These are phyloP conservation scores for Trichoderma pleuroti DNA, from an alignment of 2,329 filamentous ascomycete genomes.

Conservation along the genomic window DNA sequence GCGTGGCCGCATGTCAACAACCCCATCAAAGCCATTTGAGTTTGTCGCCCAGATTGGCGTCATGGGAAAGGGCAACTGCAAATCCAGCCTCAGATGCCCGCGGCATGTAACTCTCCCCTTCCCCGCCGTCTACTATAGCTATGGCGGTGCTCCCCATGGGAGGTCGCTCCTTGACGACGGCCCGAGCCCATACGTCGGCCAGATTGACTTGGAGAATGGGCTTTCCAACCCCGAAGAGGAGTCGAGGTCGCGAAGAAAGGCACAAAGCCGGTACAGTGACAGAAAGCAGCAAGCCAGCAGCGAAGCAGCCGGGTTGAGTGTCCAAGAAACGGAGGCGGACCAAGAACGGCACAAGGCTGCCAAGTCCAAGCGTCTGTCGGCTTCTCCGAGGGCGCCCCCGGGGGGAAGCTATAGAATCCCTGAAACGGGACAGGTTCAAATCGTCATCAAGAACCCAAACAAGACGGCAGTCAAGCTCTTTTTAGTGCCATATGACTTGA, in stretches of 20 bases:
- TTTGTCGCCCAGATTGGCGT: conserved; percentile 96
- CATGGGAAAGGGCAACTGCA: conserved; percentile 83
- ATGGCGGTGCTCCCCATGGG: conserved; percentile 64
- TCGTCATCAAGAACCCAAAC: conserved; percentile 97
- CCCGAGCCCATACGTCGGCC: conserved; percentile 92
- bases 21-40: conserved; percentile 84
- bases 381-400: conserved; percentile 58
- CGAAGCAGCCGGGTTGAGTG: conserved; percentile 1
- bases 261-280: conserved; percentile 44
- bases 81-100: conserved; percentile 77
- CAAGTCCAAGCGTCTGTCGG: conserved; percentile 52
- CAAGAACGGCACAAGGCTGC: conserved; percentile 27
- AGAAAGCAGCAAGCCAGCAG: conserved; percentile 30
- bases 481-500: conserved; percentile 85
- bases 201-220: conserved; percentile 84
- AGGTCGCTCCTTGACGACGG: conserved; percentile 70
- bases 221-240: conserved; percentile 54
- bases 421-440: conserved; percentile 88
- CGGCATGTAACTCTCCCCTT: conserved; percentile 88
- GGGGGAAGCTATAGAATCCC: conserved; percentile 93
- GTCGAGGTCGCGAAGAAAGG: conserved; percentile 46
- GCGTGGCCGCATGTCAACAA: conserved; percentile 93
- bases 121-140: conserved; percentile 94
- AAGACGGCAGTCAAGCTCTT: conserved; percentile 98
- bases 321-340: conserved; percentile 23